phyloP scores from a whole-genome alignment of 2,329 filamentous ascomycete genomes.

The Neopestalotiopsis clavispora region DNA sequence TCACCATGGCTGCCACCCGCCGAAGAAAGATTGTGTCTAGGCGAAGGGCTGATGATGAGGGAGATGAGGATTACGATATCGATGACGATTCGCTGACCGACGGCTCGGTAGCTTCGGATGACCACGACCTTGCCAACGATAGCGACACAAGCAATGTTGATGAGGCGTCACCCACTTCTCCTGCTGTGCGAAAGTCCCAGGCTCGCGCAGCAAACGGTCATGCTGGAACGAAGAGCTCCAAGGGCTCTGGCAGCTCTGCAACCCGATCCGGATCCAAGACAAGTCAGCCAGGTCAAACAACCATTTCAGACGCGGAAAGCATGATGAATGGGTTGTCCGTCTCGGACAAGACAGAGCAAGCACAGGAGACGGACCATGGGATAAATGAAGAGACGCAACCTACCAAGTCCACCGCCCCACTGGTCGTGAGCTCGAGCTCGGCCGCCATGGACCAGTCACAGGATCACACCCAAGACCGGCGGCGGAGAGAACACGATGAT shows the following conservation, averaged over 20 bases:
- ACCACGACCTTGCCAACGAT: constrained; percentile 62
- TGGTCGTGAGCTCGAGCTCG: constrained; percentile 60
- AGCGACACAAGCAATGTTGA: constrained; percentile 70
- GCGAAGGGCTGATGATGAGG: constrained; percentile 72
- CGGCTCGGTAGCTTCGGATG: constrained; percentile 66
- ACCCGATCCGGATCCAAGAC: constrained; percentile 38
- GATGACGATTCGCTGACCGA: constrained; percentile 72
- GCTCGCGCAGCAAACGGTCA: constrained; percentile 38
- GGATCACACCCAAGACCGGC: constrained; percentile 69
- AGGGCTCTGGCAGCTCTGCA: constrained; percentile 32
- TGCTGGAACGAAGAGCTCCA: constrained; percentile 34
- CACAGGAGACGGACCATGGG: constrained; percentile 53
- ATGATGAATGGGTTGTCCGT: constrained; percentile 62
- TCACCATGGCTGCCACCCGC: constrained; percentile 54
- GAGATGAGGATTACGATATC: constrained; percentile 69
- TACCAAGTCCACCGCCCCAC: constrained; percentile 50
- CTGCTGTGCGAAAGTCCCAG: constrained; percentile 32
- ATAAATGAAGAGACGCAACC: constrained; percentile 41
- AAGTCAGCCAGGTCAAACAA: constrained; percentile 34
- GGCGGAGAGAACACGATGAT: constrained; percentile 86
- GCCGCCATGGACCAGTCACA: constrained; percentile 47
- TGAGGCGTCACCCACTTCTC: constrained; percentile 53
- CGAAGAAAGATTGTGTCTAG: constrained; percentile 71
- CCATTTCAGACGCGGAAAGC: constrained; percentile 59
- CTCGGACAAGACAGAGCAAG: constrained; percentile 44